Conservation (phyloP, 371 early-diverging fungal species). For the Mucor mucedo region DNA sequence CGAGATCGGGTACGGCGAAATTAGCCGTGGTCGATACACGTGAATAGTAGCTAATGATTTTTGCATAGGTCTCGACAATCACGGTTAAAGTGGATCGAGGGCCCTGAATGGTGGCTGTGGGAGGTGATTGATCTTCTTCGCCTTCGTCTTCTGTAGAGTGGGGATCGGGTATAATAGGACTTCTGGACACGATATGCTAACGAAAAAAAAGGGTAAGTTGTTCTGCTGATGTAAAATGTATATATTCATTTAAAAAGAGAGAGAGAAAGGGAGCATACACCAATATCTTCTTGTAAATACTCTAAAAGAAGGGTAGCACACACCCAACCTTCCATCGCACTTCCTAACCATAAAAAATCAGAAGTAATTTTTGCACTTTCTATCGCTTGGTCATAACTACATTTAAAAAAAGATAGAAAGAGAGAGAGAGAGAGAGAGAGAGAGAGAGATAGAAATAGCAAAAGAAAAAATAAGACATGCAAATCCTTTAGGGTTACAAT, state of each 20-base stretch:
- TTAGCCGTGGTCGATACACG: slow-evolving; percentile 38
- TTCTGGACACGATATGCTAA: slow-evolving; percentile 20
- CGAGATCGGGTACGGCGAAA: slow-evolving; percentile 20
- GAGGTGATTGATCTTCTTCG: neutral
- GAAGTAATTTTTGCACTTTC: slow-evolving; percentile 68
- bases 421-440: no score
- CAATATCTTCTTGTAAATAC: slow-evolving; percentile 65
- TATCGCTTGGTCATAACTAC: slow-evolving; percentile 70
- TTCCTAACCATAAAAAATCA: slow-evolving; percentile 83
- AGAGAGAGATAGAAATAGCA: no score
- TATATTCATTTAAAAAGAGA: neutral
- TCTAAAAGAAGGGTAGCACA: slow-evolving; percentile 67
- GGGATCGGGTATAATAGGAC: neutral
- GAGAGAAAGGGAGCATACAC: slow-evolving; percentile 16
- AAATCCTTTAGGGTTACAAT: no score
- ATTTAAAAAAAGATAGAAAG: neutral
- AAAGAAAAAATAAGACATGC: no score
- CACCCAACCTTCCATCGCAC: slow-evolving; percentile 75
- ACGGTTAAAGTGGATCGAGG: slow-evolving; percentile 10
- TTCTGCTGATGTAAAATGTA: no score
- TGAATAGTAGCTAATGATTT: slow-evolving; percentile 48
- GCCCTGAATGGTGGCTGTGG: neutral
- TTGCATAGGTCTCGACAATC: slow-evolving; percentile 44
- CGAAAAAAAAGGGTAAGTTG: no score
- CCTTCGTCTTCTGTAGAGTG: neutral